Evolutionary conservation across 176 grass and related monocot species (phyloP), one percentile per base, ranked within the genome.

Genomic region (Eleusine indica): DNA sequence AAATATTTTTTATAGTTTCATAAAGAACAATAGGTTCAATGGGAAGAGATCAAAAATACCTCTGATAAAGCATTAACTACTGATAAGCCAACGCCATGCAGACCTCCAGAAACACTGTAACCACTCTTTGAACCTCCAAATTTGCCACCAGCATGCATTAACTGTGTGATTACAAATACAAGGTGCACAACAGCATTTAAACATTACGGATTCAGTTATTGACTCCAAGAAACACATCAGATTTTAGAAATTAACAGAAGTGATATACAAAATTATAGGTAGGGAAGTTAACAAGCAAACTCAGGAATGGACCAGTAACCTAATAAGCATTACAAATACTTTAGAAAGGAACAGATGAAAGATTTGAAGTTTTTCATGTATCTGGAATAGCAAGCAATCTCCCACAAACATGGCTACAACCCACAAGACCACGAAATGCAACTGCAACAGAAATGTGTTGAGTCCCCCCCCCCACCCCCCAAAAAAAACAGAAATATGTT

Each of bases 21-120:
- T 0, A 14, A 9, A 51, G 62, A n/a, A 78, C 76, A 3, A 64
- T 65, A 70, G n/a, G 39, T 58, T 82, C 57, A 73, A 47, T 56
- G 9, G 51, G 42, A 78, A 66, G 51, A 58, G 73, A 70, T 72
- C 38, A 83, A 88, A 87, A 87, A 82, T 64, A 82, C 96, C 96
- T 99, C 93, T 75, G 96, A 99, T 68, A 99, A 94, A 86, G 96
- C 96, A 90, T 99, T 99, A 77, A 99, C 96, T 83, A 99, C 96
- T 80, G 93, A 96, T 46, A 99, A 80, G 9, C 96, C 96, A 83
- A 98, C 96, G 85, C 96, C 96, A 83, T 98, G 93, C 64, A 98
- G 65, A 66, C 96, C 96, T 72, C 96, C 96, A 63, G 96, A 93
- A 77, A 99, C 93, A 90, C 74, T 96, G 65, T 99, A 98, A 42